These are phyloP conservation scores for Brassica rapa DNA, from an alignment of 345 rosid genomes.

Conservation along the genomic window DNA sequence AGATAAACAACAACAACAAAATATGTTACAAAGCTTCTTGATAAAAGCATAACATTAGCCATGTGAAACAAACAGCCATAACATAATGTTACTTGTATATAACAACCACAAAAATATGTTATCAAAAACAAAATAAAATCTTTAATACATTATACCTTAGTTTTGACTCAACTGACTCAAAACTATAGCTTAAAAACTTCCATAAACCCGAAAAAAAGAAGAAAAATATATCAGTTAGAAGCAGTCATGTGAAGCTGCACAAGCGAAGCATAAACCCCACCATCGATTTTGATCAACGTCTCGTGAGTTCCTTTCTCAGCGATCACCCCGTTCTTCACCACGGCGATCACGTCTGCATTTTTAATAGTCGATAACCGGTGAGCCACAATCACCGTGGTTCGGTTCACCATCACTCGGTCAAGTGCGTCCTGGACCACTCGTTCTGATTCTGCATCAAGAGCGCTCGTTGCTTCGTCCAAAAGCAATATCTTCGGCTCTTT, in stretches of 20 bases:
- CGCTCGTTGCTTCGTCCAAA: constrained; percentile 88
- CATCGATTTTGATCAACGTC: constrained; percentile 46
- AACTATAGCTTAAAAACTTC: neutral
- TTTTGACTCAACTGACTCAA: constrained; percentile 14
- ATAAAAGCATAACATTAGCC: neutral
- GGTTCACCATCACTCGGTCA: constrained; percentile 48
- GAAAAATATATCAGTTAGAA: constrained; percentile 14
- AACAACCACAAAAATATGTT: neutral
- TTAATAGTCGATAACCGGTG: constrained; percentile 75
- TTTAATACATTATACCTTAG: constrained; percentile 6
- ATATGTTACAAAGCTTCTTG: neutral
- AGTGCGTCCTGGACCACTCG: constrained; percentile 55
- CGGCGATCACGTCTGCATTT: constrained; percentile 63
- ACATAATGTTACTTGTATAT: neutral
- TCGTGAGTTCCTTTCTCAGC: constrained; percentile 76
- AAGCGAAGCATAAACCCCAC: constrained; percentile 70
- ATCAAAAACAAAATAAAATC: neutral
- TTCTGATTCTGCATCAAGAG: constrained; percentile 80
- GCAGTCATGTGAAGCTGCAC: constrained; percentile 52
- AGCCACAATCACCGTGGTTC: constrained; percentile 71
- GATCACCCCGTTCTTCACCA: constrained; percentile 71
- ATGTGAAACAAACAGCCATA: neutral
- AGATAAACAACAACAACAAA: too few species aligned
- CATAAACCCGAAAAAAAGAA: neutral
- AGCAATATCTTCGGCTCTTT: constrained; percentile 67